phyloP scores from a whole-genome alignment of 148 eudicot species.

The Dysphania ambrosioides region DNA sequence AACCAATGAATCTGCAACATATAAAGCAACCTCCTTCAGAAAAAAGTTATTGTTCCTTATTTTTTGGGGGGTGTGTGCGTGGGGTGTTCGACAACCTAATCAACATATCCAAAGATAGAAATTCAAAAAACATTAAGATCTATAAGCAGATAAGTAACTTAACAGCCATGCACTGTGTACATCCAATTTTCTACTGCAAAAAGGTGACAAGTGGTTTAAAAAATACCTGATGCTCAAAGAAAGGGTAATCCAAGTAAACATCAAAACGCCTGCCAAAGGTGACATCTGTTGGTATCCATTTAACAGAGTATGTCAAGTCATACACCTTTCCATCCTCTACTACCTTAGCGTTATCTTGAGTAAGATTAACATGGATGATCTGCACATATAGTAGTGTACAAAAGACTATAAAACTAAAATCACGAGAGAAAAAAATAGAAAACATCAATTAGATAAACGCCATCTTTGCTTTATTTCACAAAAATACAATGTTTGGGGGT shows the following conservation, averaged over 20 bases:
- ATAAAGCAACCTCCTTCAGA: neutral
- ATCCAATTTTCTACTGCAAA: neutral
- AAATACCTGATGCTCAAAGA: constrained; percentile 87
- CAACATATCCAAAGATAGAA: neutral
- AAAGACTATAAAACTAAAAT: neutral
- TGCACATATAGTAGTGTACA: constrained; percentile 33
- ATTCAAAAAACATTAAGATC: neutral
- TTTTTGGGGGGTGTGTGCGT: neutral
- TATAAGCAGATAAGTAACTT: neutral
- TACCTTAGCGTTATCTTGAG: constrained; percentile 72
- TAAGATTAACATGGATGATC: constrained; percentile 94
- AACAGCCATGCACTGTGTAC: too few species aligned
- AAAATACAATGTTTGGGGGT: too few species aligned
- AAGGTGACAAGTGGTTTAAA: neutral
- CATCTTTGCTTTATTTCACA: too few species aligned
- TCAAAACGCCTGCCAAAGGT: constrained; percentile 77
- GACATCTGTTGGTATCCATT: constrained; percentile 63
- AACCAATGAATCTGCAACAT: constrained; percentile 87
- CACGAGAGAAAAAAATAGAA: neutral
- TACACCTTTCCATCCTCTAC: constrained; percentile 63
- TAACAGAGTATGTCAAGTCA: constrained; percentile 81
- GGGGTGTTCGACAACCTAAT: neutral
- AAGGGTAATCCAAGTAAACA: constrained; percentile 89
- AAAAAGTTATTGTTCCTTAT: neutral
- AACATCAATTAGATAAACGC: too few species aligned